A percentile compares a stretch with the other conserved stretches of the same genome.
Evolutionary conservation across 140 eudicot species (phyloP).

Genomic region (Stevia rebaudiana): DNA sequence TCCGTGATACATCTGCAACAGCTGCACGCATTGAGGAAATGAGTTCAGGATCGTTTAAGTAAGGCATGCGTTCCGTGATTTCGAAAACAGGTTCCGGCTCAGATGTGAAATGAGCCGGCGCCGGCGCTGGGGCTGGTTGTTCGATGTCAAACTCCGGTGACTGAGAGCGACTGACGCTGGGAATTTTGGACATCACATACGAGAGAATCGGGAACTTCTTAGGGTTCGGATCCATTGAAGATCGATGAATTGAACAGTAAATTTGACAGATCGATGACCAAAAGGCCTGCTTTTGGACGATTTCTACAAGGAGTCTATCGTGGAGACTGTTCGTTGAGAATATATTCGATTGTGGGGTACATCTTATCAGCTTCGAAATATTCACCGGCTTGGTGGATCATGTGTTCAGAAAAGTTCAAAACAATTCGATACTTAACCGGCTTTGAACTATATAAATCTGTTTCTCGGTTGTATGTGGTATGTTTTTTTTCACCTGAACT

Average conservation of each 20-base stretch:
- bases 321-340: constrained; percentile 13
- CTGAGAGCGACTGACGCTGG: constrained; percentile 32
- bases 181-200: constrained; percentile 62
- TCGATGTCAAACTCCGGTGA: constrained; percentile 65
- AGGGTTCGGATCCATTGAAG: constrained; percentile 63
- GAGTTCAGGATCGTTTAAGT: constrained; percentile 51
- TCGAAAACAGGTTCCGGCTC: constrained; percentile 50
- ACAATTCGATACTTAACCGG: too few species aligned
- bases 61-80: constrained; percentile 63
- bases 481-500: too few species aligned
- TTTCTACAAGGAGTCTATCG: constrained; percentile 7
- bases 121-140: constrained; percentile 40
- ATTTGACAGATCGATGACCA: not conserved
- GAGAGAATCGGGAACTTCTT: constrained; percentile 64
- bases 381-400: not conserved
- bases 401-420: too few species aligned
- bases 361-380: not conserved
- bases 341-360: constrained; percentile 14
- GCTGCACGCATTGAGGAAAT: constrained; percentile 55
- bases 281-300: constrained; percentile 15
- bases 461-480: too few species aligned
- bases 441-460: too few species aligned
- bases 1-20: constrained; percentile 53
- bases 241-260: not conserved
- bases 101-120: not conserved